These are phyloP conservation scores for Rachicladosporium sp. DNA, from an alignment of 2,329 filamentous ascomycete genomes.

Conservation along the genomic window DNA sequence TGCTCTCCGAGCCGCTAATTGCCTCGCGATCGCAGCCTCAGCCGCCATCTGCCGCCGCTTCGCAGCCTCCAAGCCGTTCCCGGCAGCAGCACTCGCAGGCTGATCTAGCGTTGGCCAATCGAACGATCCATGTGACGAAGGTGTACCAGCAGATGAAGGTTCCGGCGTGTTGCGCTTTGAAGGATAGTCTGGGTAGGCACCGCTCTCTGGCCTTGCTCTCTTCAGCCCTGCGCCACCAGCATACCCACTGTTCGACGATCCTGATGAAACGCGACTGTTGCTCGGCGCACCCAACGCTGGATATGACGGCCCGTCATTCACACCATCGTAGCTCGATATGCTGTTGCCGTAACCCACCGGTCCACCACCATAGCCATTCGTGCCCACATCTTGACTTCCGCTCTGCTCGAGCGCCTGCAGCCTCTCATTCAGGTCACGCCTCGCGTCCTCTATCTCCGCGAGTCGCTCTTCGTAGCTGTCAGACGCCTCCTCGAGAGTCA, in stretches of 20 bases:
- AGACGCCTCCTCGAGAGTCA: constrained; percentile 19
- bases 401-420: constrained; percentile 7
- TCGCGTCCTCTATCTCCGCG: constrained; percentile 12
- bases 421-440: constrained; percentile 11
- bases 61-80: constrained; percentile 10
- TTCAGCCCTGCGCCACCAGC: constrained; percentile 8
- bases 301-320: too few relatives aligned
- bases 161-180: constrained; percentile 20
- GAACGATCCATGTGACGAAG: constrained; percentile 14
- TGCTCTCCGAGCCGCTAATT: constrained; percentile 9
- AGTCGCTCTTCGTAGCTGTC: constrained; percentile 17
- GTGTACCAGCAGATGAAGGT: constrained; percentile 13
- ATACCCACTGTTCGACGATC: neutral
- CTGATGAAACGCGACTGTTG: too few relatives aligned
- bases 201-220: constrained; percentile 10
- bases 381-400: neutral
- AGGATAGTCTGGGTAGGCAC: constrained; percentile 10
- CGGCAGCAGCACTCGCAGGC: constrained; percentile 1
- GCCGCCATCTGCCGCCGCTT: constrained; percentile 6
- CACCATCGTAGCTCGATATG: too few relatives aligned
- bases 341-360: too few relatives aligned
- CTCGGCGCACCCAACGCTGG: too few relatives aligned
- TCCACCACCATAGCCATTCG: too few relatives aligned
- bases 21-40: constrained; percentile 8
- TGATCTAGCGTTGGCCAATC: constrained; percentile 9